Percentiles rank a stretch among this genome's conserved stretches.
These are phyloP conservation scores for Cordyceps fumosorosea DNA, from an alignment of 2,329 filamentous ascomycete genomes.

Conservation along the genomic window DNA sequence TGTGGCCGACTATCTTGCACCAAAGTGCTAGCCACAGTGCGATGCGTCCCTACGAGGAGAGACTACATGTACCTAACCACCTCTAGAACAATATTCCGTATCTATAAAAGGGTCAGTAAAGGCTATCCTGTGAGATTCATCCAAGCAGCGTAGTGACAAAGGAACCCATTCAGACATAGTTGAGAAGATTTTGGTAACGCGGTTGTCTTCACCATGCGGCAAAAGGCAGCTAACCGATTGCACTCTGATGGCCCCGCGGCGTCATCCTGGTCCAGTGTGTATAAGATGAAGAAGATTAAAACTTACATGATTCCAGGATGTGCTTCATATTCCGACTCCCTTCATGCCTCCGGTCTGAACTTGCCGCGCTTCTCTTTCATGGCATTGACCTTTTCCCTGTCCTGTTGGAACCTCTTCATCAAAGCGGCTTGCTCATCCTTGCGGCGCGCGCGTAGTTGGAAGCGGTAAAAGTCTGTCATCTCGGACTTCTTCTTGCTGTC, in stretches of 20 bases:
- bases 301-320: background rate
- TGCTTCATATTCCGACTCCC: background rate
- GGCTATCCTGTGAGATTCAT: background rate
- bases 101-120: background rate
- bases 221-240: slow-evolving; percentile 19
- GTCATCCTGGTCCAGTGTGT: slow-evolving; percentile 37
- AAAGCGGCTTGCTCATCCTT: slow-evolving; percentile 67
- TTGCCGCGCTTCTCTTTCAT: slow-evolving; percentile 63
- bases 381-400: slow-evolving; percentile 62
- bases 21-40: background rate
- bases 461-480: slow-evolving; percentile 72
- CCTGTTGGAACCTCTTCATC: slow-evolving; percentile 67
- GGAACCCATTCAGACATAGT: slow-evolving; percentile 41
- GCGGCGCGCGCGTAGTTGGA: slow-evolving; percentile 72
- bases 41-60: background rate
- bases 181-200: slow-evolving; percentile 60
- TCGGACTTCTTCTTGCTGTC: slow-evolving; percentile 56
- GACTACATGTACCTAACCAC: background rate
- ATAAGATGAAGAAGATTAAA: background rate
- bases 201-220: slow-evolving; percentile 54
- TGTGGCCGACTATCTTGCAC: background rate
- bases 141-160: background rate
- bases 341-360: slow-evolving; percentile 46
- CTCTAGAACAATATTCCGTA: background rate
- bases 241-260: slow-evolving; percentile 46